A percentile compares a stretch with the other conserved stretches of the same genome.
Evolutionary conservation across 306 rosid species (phyloP).

Genomic region (Astragalus glycyphyllos): DNA sequence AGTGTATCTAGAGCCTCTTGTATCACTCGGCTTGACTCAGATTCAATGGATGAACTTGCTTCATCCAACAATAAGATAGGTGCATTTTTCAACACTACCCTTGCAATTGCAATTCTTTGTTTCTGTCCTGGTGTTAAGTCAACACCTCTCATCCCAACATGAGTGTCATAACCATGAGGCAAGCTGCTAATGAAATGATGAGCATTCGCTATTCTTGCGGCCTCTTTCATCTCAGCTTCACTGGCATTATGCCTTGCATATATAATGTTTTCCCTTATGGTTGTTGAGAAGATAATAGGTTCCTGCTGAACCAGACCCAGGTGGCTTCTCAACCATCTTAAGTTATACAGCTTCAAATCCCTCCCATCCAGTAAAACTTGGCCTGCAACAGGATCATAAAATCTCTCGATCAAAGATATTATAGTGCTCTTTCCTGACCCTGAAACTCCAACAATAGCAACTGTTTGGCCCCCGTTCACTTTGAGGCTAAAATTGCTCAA

Average conservation of each 20-base stretch:
- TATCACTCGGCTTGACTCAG: constrained; percentile 97
- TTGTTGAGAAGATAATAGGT: constrained; percentile 96
- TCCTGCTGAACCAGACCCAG: constrained; percentile 98
- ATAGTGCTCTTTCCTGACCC: constrained; percentile 99
- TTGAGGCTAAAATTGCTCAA: constrained; percentile 92
- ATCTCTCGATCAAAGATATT: constrained; percentile 90
- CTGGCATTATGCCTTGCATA: constrained; percentile 99
- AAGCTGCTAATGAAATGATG: constrained; percentile 98
- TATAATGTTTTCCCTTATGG: constrained; percentile 95
- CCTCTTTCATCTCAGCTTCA: constrained; percentile 99
- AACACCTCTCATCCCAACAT: constrained; percentile 98
- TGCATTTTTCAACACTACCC: constrained; percentile 93
- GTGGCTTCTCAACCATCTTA: constrained; percentile 97
- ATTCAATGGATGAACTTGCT: constrained; percentile 97
- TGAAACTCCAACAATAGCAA: constrained; percentile 96
- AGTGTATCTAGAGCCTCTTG: constrained; percentile 99
- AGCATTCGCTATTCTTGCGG: constrained; percentile 99
- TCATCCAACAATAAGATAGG: constrained; percentile 96
- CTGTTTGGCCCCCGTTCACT: constrained; percentile 91
- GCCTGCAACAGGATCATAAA: constrained; percentile 98
- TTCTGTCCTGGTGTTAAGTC: constrained; percentile 98
- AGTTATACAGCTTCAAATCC: constrained; percentile 82
- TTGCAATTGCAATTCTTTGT: constrained; percentile 98
- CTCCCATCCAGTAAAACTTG: constrained; percentile 90
- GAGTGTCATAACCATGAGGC: constrained; percentile 99